phyloP scores from a whole-genome alignment of 164 flowering plant species.

The Vitis rotundifolia region DNA sequence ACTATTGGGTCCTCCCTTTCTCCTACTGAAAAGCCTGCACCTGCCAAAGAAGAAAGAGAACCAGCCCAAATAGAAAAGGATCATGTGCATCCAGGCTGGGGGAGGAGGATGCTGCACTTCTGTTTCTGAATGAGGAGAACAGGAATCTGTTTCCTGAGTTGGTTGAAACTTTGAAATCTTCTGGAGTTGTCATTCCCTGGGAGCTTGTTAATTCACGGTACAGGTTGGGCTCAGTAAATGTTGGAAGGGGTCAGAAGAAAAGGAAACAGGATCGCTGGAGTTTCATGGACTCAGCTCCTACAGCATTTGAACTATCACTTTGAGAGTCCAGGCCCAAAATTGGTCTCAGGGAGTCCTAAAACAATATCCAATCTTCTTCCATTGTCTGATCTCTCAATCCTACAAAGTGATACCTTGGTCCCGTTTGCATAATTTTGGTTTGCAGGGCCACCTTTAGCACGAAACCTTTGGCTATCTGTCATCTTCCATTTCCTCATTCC shows the following conservation, averaged over 20 bases:
- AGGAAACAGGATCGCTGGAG: slow-evolving; percentile 48
- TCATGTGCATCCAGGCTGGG: slow-evolving; percentile 87
- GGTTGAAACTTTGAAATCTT: slow-evolving; percentile 55
- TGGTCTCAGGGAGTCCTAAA: too few relatives aligned
- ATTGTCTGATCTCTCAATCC: too few relatives aligned
- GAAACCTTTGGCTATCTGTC: too few relatives aligned
- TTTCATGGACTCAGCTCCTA: not conserved
- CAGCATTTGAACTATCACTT: too few relatives aligned
- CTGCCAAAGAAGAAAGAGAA: slow-evolving; percentile 36
- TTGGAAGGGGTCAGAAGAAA: slow-evolving; percentile 45
- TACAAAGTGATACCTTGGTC: too few relatives aligned
- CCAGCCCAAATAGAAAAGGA: too few relatives aligned
- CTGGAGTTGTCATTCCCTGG: slow-evolving; percentile 73
- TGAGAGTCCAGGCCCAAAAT: not conserved
- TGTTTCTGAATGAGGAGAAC: slow-evolving; percentile 78
- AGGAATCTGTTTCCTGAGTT: slow-evolving; percentile 66
- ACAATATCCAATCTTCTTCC: too few relatives aligned
- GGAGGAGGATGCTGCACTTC: slow-evolving; percentile 69
- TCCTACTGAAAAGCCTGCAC: slow-evolving; percentile 22
- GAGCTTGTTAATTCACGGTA: slow-evolving; percentile 75
- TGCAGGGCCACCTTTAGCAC: too few relatives aligned
- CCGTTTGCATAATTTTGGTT: too few relatives aligned
- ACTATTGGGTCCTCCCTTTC: slow-evolving; percentile 20
- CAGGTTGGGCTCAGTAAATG: slow-evolving; percentile 23
- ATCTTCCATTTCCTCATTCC: too few relatives aligned